phyloP scores from a whole-genome alignment of 148 eudicot species.

The Chenopodium quinoa region DNA sequence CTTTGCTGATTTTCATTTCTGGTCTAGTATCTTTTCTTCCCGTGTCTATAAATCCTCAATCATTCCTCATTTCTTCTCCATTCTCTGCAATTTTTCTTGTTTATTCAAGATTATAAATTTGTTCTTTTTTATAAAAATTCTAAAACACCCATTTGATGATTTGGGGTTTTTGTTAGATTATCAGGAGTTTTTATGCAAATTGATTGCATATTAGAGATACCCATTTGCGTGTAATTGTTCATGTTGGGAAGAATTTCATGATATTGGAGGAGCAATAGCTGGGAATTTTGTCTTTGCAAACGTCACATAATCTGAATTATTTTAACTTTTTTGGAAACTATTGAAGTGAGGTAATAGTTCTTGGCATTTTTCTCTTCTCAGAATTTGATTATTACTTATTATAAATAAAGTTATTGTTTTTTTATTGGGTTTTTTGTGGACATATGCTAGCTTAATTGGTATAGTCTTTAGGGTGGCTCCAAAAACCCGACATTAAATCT shows the following conservation, averaged over 20 bases:
- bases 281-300: background rate
- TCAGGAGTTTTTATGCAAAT: background rate
- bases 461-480: no score
- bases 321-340: background rate
- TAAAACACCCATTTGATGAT: background rate
- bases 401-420: background rate
- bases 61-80: background rate
- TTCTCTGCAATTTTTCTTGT: no score
- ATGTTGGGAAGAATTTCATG: background rate
- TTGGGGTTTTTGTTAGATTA: background rate
- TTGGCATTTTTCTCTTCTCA: background rate
- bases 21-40: background rate
- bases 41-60: constrained; percentile 12
- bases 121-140: background rate
- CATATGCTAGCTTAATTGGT: no score
- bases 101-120: no score
- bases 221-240: constrained; percentile 7
- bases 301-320: constrained; percentile 13
- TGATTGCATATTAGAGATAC: background rate
- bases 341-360: background rate
- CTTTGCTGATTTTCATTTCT: background rate
- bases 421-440: background rate
- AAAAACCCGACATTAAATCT: background rate
- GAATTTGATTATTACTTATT: background rate
- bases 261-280: constrained; percentile 2